Conservation (phyloP, 805 yeast species). For the Helenozyma baotianmanensis region DNA sequence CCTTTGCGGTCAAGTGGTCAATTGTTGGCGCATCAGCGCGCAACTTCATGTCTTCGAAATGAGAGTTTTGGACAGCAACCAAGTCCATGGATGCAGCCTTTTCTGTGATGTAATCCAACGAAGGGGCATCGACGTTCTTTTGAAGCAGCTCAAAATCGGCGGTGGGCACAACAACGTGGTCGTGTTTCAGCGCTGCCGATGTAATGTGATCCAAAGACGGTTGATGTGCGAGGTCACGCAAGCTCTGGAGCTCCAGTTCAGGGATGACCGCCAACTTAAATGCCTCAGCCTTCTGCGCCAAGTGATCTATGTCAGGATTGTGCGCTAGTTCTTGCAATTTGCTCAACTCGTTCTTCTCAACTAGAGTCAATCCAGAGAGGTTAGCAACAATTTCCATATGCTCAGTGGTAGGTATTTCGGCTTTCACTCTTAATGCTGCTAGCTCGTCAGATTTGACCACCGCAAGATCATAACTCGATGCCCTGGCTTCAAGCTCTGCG, state of each 20-base stretch:
- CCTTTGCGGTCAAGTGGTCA: too few species aligned
- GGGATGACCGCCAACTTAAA: conserved; percentile 3
- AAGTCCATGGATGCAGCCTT: conserved; percentile 9
- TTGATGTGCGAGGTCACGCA: conserved; percentile 3
- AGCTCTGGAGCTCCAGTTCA: neutral
- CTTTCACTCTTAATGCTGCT: neutral
- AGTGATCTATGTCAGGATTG: conserved; percentile 5
- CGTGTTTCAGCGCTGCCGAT: conserved; percentile 2
- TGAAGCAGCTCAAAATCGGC: conserved; percentile 3
- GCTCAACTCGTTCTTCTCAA: neutral
- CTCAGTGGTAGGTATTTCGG: neutral
- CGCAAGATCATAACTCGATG: too few species aligned
- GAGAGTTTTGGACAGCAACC: too few species aligned
- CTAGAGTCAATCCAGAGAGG: neutral
- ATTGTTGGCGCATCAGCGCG: too few species aligned
- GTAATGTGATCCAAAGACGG: conserved; percentile 5
- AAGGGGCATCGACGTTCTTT: conserved; percentile 10
- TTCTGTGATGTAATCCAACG: conserved; percentile 10
- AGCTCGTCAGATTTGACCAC: neutral
- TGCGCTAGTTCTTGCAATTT: conserved; percentile 3
- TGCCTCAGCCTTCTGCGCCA: conserved; percentile 5
- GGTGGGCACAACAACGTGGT: conserved; percentile 4
- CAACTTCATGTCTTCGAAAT: too few species aligned
- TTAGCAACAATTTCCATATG: neutral
- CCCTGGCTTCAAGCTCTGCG: too few species aligned